Evolutionary conservation across 1,139 yeast species (phyloP), one percentile per base, ranked within the genome.

Genomic region (Yamadazyma buinensis): DNA sequence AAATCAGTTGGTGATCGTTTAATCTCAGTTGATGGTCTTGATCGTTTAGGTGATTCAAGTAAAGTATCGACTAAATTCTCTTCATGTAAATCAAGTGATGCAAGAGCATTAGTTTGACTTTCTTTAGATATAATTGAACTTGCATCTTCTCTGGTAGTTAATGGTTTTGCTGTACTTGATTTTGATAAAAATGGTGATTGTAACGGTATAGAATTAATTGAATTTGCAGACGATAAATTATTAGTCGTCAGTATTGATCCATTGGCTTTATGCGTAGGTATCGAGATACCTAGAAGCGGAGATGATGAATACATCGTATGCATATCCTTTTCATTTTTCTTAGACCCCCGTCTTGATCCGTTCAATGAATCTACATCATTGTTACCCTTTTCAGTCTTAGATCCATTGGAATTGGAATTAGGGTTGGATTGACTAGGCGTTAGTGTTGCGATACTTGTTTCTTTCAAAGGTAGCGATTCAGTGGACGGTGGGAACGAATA

Each of bases 151-250:
- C 55, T 69, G 0, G 84, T 78, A 2, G 80, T 75, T 32, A 66
- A 72, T 0, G 85, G 84, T 40, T 72, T 62, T 0, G 84, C 83
- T 0, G 83, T 83, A 0, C 67, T 54, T 3, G 80, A 61, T 44
- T 77, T 77, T 28, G 51, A 56, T 29, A 59, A 35, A 36, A 64
- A 63, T 9, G 70, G 64, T 4, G 70, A 59, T 39, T 63, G 69
- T 12, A 67, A 48, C 4, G 64, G 53, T 11, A 49, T 36, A 3
- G 67, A 36, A 25, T 26, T 35, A 10, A 35, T 19, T 2, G 42
- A 39, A 15, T 38, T 42, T 2, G 37, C 14, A 10, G 33, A 38
- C 2, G 42, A 36, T 8, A 18, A 20, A 6, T n/a, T 8, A 12
- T n/a, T 15, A 8, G 29, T 26, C n/a, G n/a, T n/a, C n/a, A n/a